These are phyloP conservation scores for Juncus inflexus DNA, from an alignment of 176 grass and related monocot species.

Conservation along the genomic window DNA sequence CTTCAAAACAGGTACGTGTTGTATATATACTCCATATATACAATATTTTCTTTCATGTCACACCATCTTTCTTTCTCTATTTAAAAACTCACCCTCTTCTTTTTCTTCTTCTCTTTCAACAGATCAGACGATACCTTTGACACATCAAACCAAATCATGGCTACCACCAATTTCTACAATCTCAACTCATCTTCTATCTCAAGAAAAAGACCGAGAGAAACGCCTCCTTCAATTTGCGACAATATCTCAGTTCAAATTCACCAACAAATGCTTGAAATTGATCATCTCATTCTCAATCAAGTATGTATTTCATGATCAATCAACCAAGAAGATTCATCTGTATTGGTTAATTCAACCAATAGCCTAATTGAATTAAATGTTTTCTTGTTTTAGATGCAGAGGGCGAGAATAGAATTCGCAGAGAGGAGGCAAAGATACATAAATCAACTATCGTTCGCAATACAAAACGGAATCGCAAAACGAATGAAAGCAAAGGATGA, in stretches of 20 bases:
- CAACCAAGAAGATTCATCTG: background rate
- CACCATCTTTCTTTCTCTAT: background rate
- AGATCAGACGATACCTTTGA: slow-evolving; percentile 11
- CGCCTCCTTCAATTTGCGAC: slow-evolving; percentile 13
- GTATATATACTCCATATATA: background rate
- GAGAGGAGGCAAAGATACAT: slow-evolving; percentile 40
- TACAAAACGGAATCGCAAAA: slow-evolving; percentile 40
- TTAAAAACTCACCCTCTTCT: slow-evolving; percentile 13
- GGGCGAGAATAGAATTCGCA: slow-evolving; percentile 34
- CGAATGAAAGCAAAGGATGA: slow-evolving; percentile 54
- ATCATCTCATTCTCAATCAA: slow-evolving; percentile 47
- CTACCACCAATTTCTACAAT: slow-evolving; percentile 26
- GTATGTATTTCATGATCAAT: slow-evolving; percentile 29
- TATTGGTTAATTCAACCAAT: background rate
- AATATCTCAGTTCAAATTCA: slow-evolving; percentile 30
- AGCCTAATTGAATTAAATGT: background rate
- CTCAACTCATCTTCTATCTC: background rate
- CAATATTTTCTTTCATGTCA: background rate
- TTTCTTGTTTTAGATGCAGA: slow-evolving; percentile 35
- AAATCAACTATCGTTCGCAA: slow-evolving; percentile 23
- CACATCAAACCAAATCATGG: slow-evolving; percentile 35
- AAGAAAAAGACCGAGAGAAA: slow-evolving; percentile 33
- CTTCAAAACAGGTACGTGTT: slow-evolving; percentile 20
- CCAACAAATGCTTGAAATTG: slow-evolving; percentile 50
- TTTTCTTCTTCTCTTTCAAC: slow-evolving; percentile 2